Evolutionary conservation across 164 flowering plant species (phyloP).

Genomic region (Berberis vulgaris): DNA sequence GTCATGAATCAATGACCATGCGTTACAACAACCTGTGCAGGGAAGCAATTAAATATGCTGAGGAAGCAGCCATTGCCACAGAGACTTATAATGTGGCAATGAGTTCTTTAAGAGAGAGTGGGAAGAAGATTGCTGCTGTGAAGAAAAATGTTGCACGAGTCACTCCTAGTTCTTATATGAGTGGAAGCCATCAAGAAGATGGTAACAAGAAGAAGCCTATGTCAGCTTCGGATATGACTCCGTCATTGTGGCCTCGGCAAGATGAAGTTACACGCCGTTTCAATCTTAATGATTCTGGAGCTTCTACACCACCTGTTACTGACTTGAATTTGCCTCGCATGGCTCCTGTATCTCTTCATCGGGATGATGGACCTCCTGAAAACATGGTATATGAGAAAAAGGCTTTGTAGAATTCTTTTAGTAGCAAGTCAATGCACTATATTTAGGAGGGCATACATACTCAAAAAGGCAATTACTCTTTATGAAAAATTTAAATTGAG

Average conservation of each 20-base stretch:
- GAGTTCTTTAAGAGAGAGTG: conserved; percentile 41
- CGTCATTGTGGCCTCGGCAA: conserved; percentile 69
- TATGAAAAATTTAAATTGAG: background rate
- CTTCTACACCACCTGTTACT: conserved; percentile 30
- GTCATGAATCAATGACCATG: conserved; percentile 27
- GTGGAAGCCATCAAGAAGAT: conserved; percentile 21
- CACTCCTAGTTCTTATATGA: conserved; percentile 23
- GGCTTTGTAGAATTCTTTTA: background rate
- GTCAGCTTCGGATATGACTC: conserved; percentile 37
- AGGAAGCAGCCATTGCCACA: conserved; percentile 44
- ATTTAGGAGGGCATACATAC: no score
- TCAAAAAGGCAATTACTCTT: background rate
- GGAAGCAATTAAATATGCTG: conserved; percentile 52
- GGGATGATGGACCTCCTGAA: conserved; percentile 52
- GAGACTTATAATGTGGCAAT: conserved; percentile 62
- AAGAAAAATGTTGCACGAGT: conserved; percentile 46
- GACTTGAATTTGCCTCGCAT: conserved; percentile 54
- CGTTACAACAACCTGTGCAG: conserved; percentile 41
- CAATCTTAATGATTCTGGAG: conserved; percentile 52
- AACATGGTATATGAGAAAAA: conserved; percentile 36
- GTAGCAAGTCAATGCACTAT: background rate
- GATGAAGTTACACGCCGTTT: conserved; percentile 47
- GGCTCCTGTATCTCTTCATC: conserved; percentile 62
- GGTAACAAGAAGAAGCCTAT: conserved; percentile 28
- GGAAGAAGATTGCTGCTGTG: conserved; percentile 31